phyloP scores from a whole-genome alignment of 306 rosid genomes.

The Corylus americana region DNA sequence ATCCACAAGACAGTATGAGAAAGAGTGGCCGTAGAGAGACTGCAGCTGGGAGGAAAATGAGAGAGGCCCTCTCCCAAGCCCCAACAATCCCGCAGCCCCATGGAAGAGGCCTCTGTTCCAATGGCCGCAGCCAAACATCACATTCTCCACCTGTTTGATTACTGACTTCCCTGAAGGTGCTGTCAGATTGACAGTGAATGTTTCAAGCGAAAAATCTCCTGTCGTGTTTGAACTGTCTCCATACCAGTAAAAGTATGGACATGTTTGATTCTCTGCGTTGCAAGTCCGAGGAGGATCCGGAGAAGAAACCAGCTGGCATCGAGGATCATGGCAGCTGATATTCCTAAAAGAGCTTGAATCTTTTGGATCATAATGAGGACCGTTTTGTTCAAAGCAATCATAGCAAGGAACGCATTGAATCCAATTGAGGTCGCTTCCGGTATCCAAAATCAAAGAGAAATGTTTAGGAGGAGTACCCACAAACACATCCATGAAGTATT shows the following conservation, averaged over 20 bases:
- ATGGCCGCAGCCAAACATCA: conserved; percentile 98
- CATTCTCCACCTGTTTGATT: conserved; percentile 58
- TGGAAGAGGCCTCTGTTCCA: conserved; percentile 97
- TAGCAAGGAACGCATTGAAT: conserved; percentile 89
- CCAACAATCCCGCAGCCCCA: conserved; percentile 94
- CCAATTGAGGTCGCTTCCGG: conserved; percentile 99
- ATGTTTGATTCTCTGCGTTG: conserved; percentile 63
- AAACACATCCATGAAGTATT: conserved; percentile 95
- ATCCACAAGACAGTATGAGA: conserved; percentile 94
- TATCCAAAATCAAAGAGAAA: conserved; percentile 82
- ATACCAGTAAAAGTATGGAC: conserved; percentile 95
- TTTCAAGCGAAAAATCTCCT: conserved; percentile 80
- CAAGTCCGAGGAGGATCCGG: conserved; percentile 89
- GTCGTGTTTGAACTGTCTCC: conserved; percentile 96
- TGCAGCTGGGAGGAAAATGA: conserved; percentile 96
- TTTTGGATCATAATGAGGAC: conserved; percentile 77
- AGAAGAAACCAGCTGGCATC: conserved; percentile 75
- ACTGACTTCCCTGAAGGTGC: conserved; percentile 45
- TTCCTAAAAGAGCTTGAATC: conserved; percentile 70
- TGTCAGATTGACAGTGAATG: conserved; percentile 87
- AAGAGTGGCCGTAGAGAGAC: conserved; percentile 86
- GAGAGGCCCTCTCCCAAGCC: conserved; percentile 87
- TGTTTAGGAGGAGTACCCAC: conserved; percentile 94
- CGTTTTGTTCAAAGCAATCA: conserved; percentile 91
- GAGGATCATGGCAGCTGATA: conserved; percentile 64